Evolutionary conservation across 2,329 filamentous ascomycete genomes (phyloP), one percentile per base, ranked within the genome.

Genomic region (Claviceps purpurea): DNA sequence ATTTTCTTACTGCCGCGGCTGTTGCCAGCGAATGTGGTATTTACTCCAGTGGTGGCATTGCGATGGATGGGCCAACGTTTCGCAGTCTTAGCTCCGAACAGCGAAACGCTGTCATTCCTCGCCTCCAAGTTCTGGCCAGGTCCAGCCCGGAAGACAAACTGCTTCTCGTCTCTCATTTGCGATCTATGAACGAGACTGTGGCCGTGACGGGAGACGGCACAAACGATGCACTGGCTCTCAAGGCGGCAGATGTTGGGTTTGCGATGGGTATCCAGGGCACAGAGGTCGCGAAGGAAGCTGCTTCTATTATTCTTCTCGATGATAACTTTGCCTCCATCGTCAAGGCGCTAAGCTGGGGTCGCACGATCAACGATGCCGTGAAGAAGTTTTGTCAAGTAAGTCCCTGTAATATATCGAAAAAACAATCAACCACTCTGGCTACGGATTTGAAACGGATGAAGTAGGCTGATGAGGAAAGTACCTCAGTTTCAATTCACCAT

Each of bases 81-180:
- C 55, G 81, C 69, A 66, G 78, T 74, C 66, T 71, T 3, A 61
- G 60, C 1, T 81, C 82, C 40, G 47, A 76, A 63, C 59, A 73
- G 16, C 60, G 68, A 63, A 64, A 77, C 50, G 68, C 70, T 1
- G 67, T 79, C 22, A 78, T 84, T 42, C 79, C 78, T 5, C 76
- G 81, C 46, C 72, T 87, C 1, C 82, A 83, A 58, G 81, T 87
- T 18, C 73, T 87, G 45, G 83, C 83, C 30, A 75, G 82, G 49
- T 85, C 82, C 0, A 84, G 80, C 44, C 83, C 83, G 0, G 81
- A 86, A 56, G 83, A 87, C 57, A 87, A 87, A 66, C 71, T 79
- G 14, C 76, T 78, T 40, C 72, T 87, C 38, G 82, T 86, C 37
- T 78, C 76, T 59, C 72, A 77, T 42, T 70, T 87, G 1, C 81